Conservation (phyloP, 1,284 basidiomycete genomes). For the Stygiomarasmius scandens region DNA sequence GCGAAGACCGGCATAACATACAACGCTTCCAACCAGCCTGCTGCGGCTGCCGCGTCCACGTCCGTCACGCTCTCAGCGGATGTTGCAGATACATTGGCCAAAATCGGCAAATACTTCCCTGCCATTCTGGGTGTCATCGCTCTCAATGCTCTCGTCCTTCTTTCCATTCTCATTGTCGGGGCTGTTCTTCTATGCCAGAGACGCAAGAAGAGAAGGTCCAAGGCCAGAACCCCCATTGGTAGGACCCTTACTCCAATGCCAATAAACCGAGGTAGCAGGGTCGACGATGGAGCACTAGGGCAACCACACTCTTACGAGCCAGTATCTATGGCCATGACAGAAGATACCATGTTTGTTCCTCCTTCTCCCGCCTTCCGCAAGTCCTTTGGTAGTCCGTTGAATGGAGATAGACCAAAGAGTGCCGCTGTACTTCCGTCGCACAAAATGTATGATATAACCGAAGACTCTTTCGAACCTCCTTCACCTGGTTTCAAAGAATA, state of each 20-base stretch:
- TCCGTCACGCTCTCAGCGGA: slow-evolving; percentile 55
- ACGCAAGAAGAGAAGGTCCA: slow-evolving; percentile 30
- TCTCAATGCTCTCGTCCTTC: slow-evolving; percentile 68
- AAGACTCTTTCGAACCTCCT: slow-evolving; percentile 18
- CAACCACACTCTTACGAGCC: slow-evolving; percentile 59
- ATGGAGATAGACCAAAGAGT: slow-evolving; percentile 23
- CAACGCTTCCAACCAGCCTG: slow-evolving; percentile 52
- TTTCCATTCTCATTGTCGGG: slow-evolving; percentile 56
- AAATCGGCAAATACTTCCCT: slow-evolving; percentile 65
- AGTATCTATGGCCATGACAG: slow-evolving; percentile 75
- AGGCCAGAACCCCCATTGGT: slow-evolving; percentile 45
- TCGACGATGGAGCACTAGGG: slow-evolving; percentile 19
- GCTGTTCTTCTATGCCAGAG: slow-evolving; percentile 53
- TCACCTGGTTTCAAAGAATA: slow-evolving; percentile 19
- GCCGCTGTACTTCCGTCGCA: slow-evolving; percentile 20
- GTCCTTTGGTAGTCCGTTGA: slow-evolving; percentile 31
- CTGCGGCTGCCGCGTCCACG: slow-evolving; percentile 44
- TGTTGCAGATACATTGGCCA: slow-evolving; percentile 57
- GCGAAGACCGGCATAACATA: slow-evolving; percentile 69
- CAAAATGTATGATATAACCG: slow-evolving; percentile 12
- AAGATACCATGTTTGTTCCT: slow-evolving; percentile 66
- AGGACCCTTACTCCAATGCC: slow-evolving; percentile 54
- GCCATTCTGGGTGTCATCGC: slow-evolving; percentile 72
- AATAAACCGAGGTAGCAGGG: slow-evolving; percentile 40
- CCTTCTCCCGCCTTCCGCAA: slow-evolving; percentile 65